These are phyloP conservation scores for Naganishia friedmannii DNA, from an alignment of 768 basidiomycete species.

Conservation along the genomic window DNA sequence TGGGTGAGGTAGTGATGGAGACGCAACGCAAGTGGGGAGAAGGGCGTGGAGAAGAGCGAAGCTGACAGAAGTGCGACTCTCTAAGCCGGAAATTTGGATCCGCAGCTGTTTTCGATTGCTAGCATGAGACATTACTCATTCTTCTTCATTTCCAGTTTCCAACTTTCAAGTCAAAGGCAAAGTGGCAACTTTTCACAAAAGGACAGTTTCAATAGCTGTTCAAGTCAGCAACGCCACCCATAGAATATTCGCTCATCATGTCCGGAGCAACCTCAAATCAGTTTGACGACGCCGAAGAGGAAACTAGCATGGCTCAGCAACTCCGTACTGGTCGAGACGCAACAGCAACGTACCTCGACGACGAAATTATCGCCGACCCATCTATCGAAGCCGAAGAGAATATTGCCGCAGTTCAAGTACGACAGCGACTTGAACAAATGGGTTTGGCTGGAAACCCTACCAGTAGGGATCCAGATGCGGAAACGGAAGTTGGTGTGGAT, in stretches of 20 bases:
- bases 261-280: background rate
- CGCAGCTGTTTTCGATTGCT: background rate
- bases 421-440: slow-evolving; percentile 5
- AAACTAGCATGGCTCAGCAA: background rate
- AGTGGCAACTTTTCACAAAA: background rate
- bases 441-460: background rate
- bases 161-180: background rate
- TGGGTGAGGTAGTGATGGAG: too few species aligned
- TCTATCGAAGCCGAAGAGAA: slow-evolving; percentile 22
- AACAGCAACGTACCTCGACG: slow-evolving; percentile 20
- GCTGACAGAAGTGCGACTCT: background rate
- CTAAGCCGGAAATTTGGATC: background rate
- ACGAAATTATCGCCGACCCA: slow-evolving; percentile 16
- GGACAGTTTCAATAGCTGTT: background rate
- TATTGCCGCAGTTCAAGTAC: slow-evolving; percentile 20
- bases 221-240: background rate
- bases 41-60: too few species aligned
- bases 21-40: too few species aligned
- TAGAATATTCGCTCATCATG: background rate
- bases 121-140: slow-evolving; percentile 7
- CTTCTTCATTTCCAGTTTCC: slow-evolving; percentile 2
- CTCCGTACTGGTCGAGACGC: slow-evolving; percentile 6
- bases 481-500: slow-evolving; percentile 4
- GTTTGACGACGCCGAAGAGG: slow-evolving; percentile 15
- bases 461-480: slow-evolving; percentile 6